Evolutionary conservation across 768 basidiomycete species (phyloP), one percentile per base, ranked within the genome.

Genomic region (Cantharellus anzutake): DNA sequence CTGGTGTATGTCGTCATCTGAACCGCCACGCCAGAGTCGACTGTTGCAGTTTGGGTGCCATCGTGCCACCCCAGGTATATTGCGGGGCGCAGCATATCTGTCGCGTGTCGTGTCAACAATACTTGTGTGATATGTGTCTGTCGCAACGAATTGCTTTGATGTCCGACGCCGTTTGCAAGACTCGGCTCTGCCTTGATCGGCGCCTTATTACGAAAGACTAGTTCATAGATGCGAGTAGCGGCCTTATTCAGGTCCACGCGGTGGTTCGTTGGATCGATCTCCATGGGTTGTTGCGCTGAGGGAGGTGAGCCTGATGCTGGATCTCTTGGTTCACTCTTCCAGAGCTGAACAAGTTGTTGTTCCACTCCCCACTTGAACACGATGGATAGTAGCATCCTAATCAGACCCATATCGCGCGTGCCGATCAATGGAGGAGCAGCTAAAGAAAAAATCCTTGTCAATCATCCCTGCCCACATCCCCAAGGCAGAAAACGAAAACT

Each of bases 321-420:
- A 29, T 29, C 20, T 29, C 20, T 29, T 29, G 20, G 20, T 29
- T 29, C 20, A 29, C 20, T 29, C 20, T 68, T 67, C 35, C 66
- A 65, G n/a, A 80, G 69, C 56, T 71, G 73, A 7, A 67, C 63
- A 42, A 84, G 71, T 3, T 82, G 66, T 2, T 78, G 78, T 11
- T 81, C 76, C 2, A 79, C 68, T 4, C 79, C 83, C 86, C 86
- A 86, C 63, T 79, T 81, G 66, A 89, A 84, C 37, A 77, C 67
- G 61, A 89, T 75, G 11, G 83, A 78, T 14, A 85, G 67, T 39
- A 88, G 72, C 0, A 80, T 82, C 34, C 81, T 76, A 2, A 89
- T 67, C 61, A 78, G 71, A 3, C 73, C 70, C 39, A 87, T 67
- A 68, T 90, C 86, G 57, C 83, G 77, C 1, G 81, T 77, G 0